A percentile compares a stretch with the other conserved stretches of the same genome.
Evolutionary conservation across 2,329 filamentous ascomycete genomes (phyloP).

Genomic region (Chaetomiaceae sp.): DNA sequence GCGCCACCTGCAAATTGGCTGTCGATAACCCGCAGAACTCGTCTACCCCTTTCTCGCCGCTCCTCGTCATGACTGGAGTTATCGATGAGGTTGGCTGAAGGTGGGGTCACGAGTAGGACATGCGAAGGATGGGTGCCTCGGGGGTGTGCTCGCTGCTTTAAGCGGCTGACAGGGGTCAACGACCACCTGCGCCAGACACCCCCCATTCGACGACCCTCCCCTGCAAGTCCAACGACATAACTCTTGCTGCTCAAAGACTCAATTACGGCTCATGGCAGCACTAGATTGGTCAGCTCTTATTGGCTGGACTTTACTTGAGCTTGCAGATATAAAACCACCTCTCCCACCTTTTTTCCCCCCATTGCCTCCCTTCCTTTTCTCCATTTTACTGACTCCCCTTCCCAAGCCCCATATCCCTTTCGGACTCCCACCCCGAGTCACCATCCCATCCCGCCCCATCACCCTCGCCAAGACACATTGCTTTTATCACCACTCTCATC

Average conservation of each 20-base stretch:
- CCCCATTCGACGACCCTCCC: neutral
- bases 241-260: neutral
- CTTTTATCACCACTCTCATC: neutral
- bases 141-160: slow-evolving; percentile 2
- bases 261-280: neutral
- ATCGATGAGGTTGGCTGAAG: neutral
- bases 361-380: neutral
- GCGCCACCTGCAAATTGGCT: too few species aligned
- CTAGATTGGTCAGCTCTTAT: neutral
- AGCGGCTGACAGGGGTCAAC: neutral
- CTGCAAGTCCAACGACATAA: neutral
- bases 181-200: neutral
- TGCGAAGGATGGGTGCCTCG: neutral
- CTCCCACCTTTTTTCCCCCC: slow-evolving; percentile 6
- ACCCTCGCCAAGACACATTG: neutral
- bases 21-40: too few species aligned
- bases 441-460: neutral
- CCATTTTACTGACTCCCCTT: neutral
- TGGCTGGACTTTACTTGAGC: neutral
- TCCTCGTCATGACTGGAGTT: neutral
- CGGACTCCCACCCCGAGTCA: neutral
- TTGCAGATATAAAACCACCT: slow-evolving; percentile 12
- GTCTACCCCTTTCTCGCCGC: too few species aligned
- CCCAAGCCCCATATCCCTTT: neutral
- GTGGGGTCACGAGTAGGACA: neutral